These are phyloP conservation scores for Zygotorulaspora sp. DNA, from an alignment of 805 yeast genomes.

Conservation along the genomic window DNA sequence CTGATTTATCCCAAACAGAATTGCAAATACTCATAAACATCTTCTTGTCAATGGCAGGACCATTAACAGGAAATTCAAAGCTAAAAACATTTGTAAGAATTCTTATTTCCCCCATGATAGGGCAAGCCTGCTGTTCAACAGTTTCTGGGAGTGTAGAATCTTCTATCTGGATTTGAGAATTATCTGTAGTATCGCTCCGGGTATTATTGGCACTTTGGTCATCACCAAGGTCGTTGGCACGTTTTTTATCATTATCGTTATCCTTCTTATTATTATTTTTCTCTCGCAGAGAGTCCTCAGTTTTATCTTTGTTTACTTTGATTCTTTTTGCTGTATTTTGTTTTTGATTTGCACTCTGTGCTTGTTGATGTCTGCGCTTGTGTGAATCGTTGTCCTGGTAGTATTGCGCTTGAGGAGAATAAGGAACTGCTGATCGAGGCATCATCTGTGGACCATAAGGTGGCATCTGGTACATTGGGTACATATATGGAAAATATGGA, in stretches of 20 bases:
- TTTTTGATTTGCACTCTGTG: conserved; percentile 1
- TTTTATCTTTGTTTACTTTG: neutral
- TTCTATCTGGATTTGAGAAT: conserved; percentile 28
- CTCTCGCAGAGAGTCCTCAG: conserved; percentile 4
- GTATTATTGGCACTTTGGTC: neutral
- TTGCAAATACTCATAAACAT: conserved; percentile 34
- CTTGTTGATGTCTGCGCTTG: conserved; percentile 1
- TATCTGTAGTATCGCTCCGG: conserved; percentile 20
- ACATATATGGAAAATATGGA: conserved; percentile 10
- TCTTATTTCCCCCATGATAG: conserved; percentile 27
- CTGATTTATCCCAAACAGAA: conserved; percentile 33
- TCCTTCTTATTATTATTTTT: conserved; percentile 1
- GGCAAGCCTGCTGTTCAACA: conserved; percentile 2
- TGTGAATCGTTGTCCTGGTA: conserved; percentile 9
- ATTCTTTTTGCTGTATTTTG: neutral
- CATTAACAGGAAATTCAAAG: conserved; percentile 24
- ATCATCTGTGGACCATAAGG: conserved; percentile 1
- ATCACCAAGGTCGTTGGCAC: conserved; percentile 2
- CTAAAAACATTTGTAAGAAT: conserved; percentile 26
- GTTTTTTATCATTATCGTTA: conserved; percentile 1
- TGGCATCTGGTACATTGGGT: conserved; percentile 11
- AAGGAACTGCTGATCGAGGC: conserved; percentile 17
- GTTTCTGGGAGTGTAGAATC: conserved; percentile 11
- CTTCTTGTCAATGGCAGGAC: conserved; percentile 27
- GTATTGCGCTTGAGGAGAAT: conserved; percentile 13